Base-by-base conservation (phyloP, 78 protist species). In the Dictyostelium discoideum region DNA sequence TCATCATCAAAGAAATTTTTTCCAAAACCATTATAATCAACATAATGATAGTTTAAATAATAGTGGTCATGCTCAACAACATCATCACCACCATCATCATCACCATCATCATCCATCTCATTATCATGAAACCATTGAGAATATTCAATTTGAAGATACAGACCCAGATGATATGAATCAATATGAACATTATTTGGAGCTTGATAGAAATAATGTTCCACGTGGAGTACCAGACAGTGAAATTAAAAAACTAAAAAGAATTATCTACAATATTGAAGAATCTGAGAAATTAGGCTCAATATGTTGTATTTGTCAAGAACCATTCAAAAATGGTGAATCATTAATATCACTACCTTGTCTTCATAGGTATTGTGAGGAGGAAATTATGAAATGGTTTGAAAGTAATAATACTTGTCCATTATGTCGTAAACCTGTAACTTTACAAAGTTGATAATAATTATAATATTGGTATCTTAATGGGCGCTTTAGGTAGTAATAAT, bases 321-420 rank as follows among this genome's bases (percentile, higher is more conserved):
- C 74, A n/a, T 90, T 90, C 22, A 50, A 90, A 90, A 87, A 80
- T 18, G 86, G 84, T 32, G 85, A 90, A 26, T 18, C 18, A 26
- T 69, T 90, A 50, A 90, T 90, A 69, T 29, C 44, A 8, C 20
- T 90, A 24, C 95, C 95, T 32, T 90, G 95, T 72, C 13, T 10
- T 13, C 95, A 90, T 90, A 42, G 46, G 54, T 90, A 82, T 48
- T 82, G 88, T 26, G 89, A 80, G 39, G 80, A 90, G 2, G 95
- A 82, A 8, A 90, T 90, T 16, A 46, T 32, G 8, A 83, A 72
- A 50, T 90, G 95, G 95, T 72, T 90, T 10, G 50, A 81, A n/a
- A 37, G n/a, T 4, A 32, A 90, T 50, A 90, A 90, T 82, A 82
- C 95, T 2, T 90, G 95, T 83, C 95, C 95, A 73, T 18, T 77